phyloP scores from a whole-genome alignment of 1,284 basidiomycete genomes.

The Mycosarcoma mackinlayi region DNA sequence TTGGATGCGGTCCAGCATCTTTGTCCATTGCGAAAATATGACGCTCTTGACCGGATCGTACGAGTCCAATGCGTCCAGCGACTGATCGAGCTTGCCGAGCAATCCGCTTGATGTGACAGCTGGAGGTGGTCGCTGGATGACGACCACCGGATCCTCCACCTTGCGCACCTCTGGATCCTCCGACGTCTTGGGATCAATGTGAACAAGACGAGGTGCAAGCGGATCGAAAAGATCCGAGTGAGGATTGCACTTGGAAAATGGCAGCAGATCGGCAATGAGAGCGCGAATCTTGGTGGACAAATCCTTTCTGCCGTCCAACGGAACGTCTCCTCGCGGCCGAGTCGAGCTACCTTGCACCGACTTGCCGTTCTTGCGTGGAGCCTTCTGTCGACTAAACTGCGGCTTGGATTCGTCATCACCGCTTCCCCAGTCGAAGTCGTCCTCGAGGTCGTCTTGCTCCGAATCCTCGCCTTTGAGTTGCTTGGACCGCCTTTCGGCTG shows the following conservation, averaged over 20 bases:
- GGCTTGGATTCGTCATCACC: constrained; percentile 14
- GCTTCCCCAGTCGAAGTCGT: constrained; percentile 47
- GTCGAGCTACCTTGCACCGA: background rate
- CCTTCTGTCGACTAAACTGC: constrained; percentile 6
- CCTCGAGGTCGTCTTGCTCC: constrained; percentile 16
- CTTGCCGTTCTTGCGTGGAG: constrained; percentile 23
- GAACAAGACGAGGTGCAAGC: constrained; percentile 57
- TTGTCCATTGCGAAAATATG: constrained; percentile 71
- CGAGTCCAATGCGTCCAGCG: constrained; percentile 24
- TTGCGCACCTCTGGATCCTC: constrained; percentile 33
- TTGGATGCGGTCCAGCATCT: constrained; percentile 65
- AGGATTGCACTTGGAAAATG: constrained; percentile 64
- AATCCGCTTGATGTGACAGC: constrained; percentile 26
- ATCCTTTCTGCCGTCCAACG: constrained; percentile 46
- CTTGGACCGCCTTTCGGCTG: constrained; percentile 6
- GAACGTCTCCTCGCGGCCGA: constrained; percentile 12
- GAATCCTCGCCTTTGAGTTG: constrained; percentile 18
- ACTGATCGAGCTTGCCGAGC: constrained; percentile 26
- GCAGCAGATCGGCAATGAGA: constrained; percentile 60
- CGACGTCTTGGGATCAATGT: constrained; percentile 41
- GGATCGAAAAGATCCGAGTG: constrained; percentile 58
- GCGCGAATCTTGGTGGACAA: constrained; percentile 64
- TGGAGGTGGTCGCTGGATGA: constrained; percentile 38
- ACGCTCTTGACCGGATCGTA: constrained; percentile 65
- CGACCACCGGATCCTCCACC: constrained; percentile 44